Conservation (phyloP, 2,329 filamentous ascomycete species). For the Plectosphaerella plurivora region DNA sequence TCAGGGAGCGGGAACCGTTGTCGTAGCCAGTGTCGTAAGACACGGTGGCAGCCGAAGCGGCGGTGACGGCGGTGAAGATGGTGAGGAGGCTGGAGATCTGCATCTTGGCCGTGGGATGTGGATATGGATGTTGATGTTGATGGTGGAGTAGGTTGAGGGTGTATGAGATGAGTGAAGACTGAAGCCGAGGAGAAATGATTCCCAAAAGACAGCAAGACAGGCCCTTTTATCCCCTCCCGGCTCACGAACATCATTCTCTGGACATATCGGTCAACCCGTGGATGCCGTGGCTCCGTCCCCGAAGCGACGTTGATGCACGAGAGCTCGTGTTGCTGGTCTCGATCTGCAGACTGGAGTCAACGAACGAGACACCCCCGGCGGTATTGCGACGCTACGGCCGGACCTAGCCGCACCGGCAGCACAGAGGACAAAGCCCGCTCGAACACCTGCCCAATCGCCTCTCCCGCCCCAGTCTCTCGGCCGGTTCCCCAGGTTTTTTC, state of each 20-base stretch:
- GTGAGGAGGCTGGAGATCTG: constrained; percentile 35
- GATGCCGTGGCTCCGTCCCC: too few species aligned
- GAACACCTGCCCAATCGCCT: background rate
- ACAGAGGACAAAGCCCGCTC: background rate
- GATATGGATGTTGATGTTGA: constrained; percentile 33
- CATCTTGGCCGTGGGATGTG: constrained; percentile 31
- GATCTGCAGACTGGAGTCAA: background rate
- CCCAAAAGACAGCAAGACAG: background rate
- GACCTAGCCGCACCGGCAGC: background rate
- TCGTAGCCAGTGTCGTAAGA: constrained; percentile 73
- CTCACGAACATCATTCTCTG: too few species aligned
- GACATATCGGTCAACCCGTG: too few species aligned
- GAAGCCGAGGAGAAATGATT: background rate
- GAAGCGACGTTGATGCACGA: background rate
- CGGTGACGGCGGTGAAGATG: constrained; percentile 31
- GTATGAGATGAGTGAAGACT: background rate
- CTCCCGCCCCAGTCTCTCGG: background rate
- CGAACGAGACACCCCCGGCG: background rate
- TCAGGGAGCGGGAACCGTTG: constrained; percentile 48
- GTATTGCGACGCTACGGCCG: background rate
- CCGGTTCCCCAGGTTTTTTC: background rate
- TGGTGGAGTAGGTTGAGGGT: background rate
- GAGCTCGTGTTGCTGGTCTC: background rate
- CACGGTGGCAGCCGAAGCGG: constrained; percentile 40
- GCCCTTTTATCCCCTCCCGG: background rate